Conservation (phyloP, 139 green algal species). For the Asterochloris erici region DNA sequence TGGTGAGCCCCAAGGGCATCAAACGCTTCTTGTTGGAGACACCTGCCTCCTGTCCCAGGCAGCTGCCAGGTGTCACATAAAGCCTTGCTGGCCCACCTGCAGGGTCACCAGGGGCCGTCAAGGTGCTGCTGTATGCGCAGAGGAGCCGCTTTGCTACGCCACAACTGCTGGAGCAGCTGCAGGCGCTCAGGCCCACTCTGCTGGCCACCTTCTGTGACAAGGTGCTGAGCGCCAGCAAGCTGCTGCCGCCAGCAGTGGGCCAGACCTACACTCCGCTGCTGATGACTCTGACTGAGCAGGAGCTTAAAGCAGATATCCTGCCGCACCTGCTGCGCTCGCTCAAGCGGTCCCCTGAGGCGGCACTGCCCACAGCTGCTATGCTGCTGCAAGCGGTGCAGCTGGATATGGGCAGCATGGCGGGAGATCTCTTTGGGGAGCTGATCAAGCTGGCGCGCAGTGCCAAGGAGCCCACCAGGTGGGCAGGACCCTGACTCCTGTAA, state of each 20-base stretch:
- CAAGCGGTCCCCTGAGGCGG: slow-evolving; percentile 67
- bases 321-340: slow-evolving; percentile 55
- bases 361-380: slow-evolving; percentile 36
- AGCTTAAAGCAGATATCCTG: slow-evolving; percentile 52
- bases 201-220: slow-evolving; percentile 14
- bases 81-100: not conserved
- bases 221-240: slow-evolving; percentile 36
- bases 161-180: not conserved
- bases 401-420: slow-evolving; percentile 38
- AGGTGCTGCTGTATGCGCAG: slow-evolving; percentile 23
- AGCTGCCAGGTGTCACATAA: not conserved
- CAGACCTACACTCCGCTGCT: slow-evolving; percentile 50
- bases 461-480: slow-evolving; percentile 52
- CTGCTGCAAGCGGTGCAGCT: slow-evolving; percentile 34
- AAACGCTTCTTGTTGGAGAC: not conserved
- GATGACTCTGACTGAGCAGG: slow-evolving; percentile 25
- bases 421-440: slow-evolving; percentile 54
- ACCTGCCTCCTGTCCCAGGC: not conserved
- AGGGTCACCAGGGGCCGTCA: slow-evolving; percentile 25
- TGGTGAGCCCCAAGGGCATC: not conserved
- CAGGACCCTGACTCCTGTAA: not conserved
- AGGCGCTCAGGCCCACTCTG: not conserved
- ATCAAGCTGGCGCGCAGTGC: slow-evolving; percentile 55
- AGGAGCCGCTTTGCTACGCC: not conserved
- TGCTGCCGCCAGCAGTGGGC: slow-evolving; percentile 5